Percentiles rank a stretch among this genome's conserved stretches.
phyloP scores from a whole-genome alignment of 2,329 filamentous ascomycete genomes.

The Colletotrichum tamarilloi region DNA sequence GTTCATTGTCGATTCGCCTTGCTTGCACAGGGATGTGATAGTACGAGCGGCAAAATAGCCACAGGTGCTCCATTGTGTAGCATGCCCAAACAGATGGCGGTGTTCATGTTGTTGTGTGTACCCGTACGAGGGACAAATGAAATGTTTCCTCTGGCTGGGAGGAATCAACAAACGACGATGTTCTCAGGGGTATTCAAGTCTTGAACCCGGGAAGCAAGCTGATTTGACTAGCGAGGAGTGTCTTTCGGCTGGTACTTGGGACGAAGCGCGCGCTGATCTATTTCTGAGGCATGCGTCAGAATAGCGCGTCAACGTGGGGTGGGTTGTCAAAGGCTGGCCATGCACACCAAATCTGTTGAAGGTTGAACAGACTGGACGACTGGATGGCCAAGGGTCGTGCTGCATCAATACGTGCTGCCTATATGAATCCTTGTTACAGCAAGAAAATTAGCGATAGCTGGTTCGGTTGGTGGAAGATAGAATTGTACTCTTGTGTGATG shows the following conservation, averaged over 20 bases:
- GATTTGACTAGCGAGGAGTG: slow-evolving; percentile 5
- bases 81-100: neutral
- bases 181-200: slow-evolving; percentile 2
- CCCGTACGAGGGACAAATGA: neutral
- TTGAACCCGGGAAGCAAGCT: slow-evolving; percentile 10
- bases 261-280: slow-evolving; percentile 35
- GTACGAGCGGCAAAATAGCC: neutral
- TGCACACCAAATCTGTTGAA: neutral
- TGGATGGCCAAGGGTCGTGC: neutral
- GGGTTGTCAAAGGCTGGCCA: neutral
- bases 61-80: neutral
- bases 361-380: neutral
- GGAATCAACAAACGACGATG: neutral
- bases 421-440: no score
- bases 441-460: no score
- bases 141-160: neutral
- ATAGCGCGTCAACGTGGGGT: neutral
- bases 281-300: slow-evolving; percentile 24
- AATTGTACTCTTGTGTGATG: no score
- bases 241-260: slow-evolving; percentile 6
- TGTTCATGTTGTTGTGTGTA: neutral
- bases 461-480: no score
- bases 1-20: slow-evolving; percentile 24
- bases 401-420: neutral
- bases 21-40: neutral